Conservation (phyloP, 768 basidiomycete species). For the Calocybe gangraenosa region DNA sequence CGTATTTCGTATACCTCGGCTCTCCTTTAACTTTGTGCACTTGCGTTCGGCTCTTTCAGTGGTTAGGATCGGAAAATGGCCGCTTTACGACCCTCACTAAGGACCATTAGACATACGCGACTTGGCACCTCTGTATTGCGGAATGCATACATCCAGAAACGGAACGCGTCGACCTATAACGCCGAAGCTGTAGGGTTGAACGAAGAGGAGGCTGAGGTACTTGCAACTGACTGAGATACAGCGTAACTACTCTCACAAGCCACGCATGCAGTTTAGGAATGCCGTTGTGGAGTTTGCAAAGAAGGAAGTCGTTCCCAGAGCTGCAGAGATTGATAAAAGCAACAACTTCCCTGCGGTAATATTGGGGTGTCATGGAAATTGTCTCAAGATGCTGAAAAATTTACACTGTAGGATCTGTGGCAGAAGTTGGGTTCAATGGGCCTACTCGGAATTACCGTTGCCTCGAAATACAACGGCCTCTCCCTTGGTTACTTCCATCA, state of each 20-base stretch:
- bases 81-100: slow-evolving; percentile 7
- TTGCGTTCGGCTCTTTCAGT: too few species aligned
- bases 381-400: not conserved
- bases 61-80: too few species aligned
- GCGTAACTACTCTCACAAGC: slow-evolving; percentile 4
- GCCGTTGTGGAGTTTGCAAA: slow-evolving; percentile 77
- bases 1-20: not conserved
- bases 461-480: slow-evolving; percentile 77
- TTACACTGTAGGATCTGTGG: slow-evolving; percentile 65
- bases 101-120: slow-evolving; percentile 1
- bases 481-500: slow-evolving; percentile 83
- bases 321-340: slow-evolving; percentile 79
- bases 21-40: not conserved
- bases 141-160: slow-evolving; percentile 10
- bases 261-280: slow-evolving; percentile 64
- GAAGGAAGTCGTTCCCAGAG: slow-evolving; percentile 81
- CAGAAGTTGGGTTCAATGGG: slow-evolving; percentile 92
- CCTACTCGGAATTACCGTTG: slow-evolving; percentile 81
- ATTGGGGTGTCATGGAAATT: slow-evolving; percentile 17
- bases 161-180: slow-evolving; percentile 63
- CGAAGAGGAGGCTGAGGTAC: slow-evolving; percentile 76
- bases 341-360: slow-evolving; percentile 78
- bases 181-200: slow-evolving; percentile 70
- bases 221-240: slow-evolving; percentile 10
- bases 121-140: slow-evolving; percentile 1